Evolutionary conservation across 495 filamentous ascomycete species (phyloP).

Genomic region (Penicillium canescens): DNA sequence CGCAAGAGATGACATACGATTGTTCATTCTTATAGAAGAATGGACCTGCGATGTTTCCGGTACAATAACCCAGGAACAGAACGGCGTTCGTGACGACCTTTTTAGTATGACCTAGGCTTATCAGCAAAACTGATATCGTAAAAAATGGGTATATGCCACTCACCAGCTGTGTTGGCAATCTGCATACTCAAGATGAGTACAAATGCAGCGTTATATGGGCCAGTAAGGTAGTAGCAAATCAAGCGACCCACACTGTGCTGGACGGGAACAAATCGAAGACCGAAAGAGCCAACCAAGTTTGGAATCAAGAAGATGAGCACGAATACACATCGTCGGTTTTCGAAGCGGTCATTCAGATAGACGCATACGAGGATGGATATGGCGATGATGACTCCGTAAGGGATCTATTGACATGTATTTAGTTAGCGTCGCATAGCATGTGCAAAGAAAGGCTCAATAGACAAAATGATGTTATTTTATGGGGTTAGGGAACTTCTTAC

Average conservation of each 20-base stretch:
- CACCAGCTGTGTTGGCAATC: constrained; percentile 55
- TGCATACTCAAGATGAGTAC: constrained; percentile 59
- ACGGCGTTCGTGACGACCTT: constrained; percentile 62
- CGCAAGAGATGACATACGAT: constrained; percentile 22
- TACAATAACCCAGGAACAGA: constrained; percentile 54
- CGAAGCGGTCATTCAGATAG: constrained; percentile 56
- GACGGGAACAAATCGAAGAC: constrained; percentile 50
- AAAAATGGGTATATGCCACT: neutral
- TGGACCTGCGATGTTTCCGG: constrained; percentile 56
- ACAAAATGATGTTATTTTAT: too few relatives aligned
- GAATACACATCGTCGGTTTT: constrained; percentile 57
- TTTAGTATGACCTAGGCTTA: constrained; percentile 55
- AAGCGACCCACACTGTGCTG: constrained; percentile 50
- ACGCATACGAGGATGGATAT: constrained; percentile 59
- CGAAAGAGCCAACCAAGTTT: constrained; percentile 56
- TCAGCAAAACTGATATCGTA: neutral
- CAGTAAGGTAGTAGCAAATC: constrained; percentile 58
- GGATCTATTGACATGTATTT: constrained; percentile 40
- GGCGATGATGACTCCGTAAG: constrained; percentile 57
- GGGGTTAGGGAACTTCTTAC: constrained; percentile 12
- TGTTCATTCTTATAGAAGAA: constrained; percentile 63
- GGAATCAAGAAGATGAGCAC: constrained; percentile 55
- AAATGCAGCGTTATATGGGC: constrained; percentile 61
- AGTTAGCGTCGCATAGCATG: constrained; percentile 14
- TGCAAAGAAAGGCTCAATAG: too few relatives aligned